These are phyloP conservation scores for Macrocystidia cucumis DNA, from an alignment of 1,284 basidiomycete genomes.

Conservation along the genomic window DNA sequence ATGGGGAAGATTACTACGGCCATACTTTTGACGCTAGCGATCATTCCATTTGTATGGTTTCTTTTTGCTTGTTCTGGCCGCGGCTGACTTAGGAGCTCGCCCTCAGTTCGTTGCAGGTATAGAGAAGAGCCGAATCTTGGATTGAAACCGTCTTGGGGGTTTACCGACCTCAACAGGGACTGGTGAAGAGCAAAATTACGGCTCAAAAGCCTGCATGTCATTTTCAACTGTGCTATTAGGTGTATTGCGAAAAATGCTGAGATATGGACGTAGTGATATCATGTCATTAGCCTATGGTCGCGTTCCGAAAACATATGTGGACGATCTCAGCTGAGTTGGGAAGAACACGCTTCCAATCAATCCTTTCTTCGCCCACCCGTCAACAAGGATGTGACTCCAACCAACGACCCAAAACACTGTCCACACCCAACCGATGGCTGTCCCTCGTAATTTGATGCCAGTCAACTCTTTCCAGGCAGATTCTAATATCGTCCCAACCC, in stretches of 20 bases:
- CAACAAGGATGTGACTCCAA: conserved; percentile 39
- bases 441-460: conserved; percentile 35
- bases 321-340: conserved; percentile 23
- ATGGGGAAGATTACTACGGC: conserved; percentile 26
- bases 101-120: too few species aligned
- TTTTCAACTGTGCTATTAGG: too few species aligned
- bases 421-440: conserved; percentile 45
- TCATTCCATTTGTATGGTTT: conserved; percentile 21
- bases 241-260: too few species aligned
- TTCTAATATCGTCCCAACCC: conserved; percentile 43
- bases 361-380: conserved; percentile 44
- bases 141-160: too few species aligned
- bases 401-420: conserved; percentile 31
- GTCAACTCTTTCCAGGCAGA: conserved; percentile 30
- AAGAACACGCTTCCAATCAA: conserved; percentile 31
- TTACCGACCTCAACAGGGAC: too few species aligned
- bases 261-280: too few species aligned
- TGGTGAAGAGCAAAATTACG: too few species aligned
- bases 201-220: too few species aligned
- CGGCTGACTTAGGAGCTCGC: too few species aligned
- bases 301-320: conserved; percentile 16
- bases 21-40: conserved; percentile 26
- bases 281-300: too few species aligned
- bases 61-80: not conserved
- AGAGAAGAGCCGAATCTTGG: too few species aligned